Percentiles rank a stretch among this genome's conserved stretches.
Conservation (phyloP, 2,329 filamentous ascomycete genomes). For the Monosporascus ibericus region DNA sequence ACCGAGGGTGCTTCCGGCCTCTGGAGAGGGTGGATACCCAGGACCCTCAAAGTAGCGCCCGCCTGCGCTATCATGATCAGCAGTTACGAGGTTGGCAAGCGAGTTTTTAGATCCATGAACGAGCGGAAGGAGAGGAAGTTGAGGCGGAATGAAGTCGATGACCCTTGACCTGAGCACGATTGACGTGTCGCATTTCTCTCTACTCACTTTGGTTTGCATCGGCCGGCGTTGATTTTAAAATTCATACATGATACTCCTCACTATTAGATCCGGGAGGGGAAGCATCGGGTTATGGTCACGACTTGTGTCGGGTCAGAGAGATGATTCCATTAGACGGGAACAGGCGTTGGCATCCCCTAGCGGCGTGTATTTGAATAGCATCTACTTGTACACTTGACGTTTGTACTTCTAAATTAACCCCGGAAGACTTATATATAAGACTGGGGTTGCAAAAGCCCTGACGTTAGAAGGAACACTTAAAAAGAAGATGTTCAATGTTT, state of each 20-base stretch:
- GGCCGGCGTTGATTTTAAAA: background rate
- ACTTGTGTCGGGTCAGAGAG: background rate
- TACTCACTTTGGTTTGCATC: background rate
- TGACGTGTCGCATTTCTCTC: constrained; percentile 1
- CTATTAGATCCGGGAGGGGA: background rate
- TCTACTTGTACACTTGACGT: too few species aligned
- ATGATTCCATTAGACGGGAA: too few species aligned
- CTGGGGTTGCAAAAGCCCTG: too few species aligned
- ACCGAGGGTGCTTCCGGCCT: constrained; percentile 76
- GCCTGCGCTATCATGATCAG: constrained; percentile 99
- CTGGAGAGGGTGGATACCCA: constrained; percentile 86
- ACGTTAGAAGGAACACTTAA: too few species aligned
- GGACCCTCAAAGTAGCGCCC: constrained; percentile 90
- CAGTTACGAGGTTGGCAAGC: constrained; percentile 94
- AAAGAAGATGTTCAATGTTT: too few species aligned
- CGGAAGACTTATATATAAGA: too few species aligned
- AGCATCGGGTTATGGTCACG: background rate
- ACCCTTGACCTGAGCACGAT: constrained; percentile 8
- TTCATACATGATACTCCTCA: background rate
- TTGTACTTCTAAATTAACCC: too few species aligned
- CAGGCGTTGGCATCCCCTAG: too few species aligned
- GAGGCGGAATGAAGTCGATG: constrained; percentile 5
- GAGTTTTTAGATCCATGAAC: constrained; percentile 73
- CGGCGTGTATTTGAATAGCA: too few species aligned
- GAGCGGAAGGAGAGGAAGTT: constrained; percentile 32